A percentile compares a stretch with the other conserved stretches of the same genome.
Conservation (phyloP, 768 basidiomycete species). For the Xerocomellus dryophilus region DNA sequence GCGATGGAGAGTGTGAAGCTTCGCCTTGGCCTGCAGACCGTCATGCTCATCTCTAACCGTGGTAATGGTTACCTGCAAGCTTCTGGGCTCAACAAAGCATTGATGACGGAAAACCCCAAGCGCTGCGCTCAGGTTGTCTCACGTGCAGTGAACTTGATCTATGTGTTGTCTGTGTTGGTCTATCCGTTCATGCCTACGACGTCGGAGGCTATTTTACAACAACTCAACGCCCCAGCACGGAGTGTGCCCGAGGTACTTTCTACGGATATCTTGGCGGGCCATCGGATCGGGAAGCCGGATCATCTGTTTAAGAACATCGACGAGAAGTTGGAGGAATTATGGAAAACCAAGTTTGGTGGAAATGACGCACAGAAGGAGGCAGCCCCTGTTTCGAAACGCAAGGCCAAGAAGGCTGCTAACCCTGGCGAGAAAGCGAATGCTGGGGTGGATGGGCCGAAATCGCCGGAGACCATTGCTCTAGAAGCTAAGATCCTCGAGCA, state of each 20-base stretch:
- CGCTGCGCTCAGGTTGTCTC: slow-evolving; percentile 90
- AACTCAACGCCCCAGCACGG: slow-evolving; percentile 88
- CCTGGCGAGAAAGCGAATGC: slow-evolving; percentile 46
- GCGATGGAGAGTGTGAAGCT: slow-evolving; percentile 92
- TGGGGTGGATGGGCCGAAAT: slow-evolving; percentile 53
- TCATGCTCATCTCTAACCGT: slow-evolving; percentile 85
- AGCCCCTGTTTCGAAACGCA: slow-evolving; percentile 46
- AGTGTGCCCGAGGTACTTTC: slow-evolving; percentile 68
- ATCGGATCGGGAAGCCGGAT: slow-evolving; percentile 79
- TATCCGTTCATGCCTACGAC: slow-evolving; percentile 98
- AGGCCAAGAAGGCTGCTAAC: slow-evolving; percentile 52
- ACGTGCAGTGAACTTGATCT: slow-evolving; percentile 90
- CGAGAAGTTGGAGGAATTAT: slow-evolving; percentile 81
- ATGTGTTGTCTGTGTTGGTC: slow-evolving; percentile 76
- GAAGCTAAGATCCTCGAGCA: slow-evolving; percentile 77
- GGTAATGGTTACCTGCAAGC: slow-evolving; percentile 96
- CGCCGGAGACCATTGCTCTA: slow-evolving; percentile 66
- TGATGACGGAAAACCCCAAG: slow-evolving; percentile 75
- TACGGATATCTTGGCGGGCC: slow-evolving; percentile 84
- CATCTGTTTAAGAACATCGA: slow-evolving; percentile 95
- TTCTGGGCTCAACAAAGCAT: slow-evolving; percentile 84
- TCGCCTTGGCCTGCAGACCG: slow-evolving; percentile 78
- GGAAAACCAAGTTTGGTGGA: slow-evolving; percentile 80
- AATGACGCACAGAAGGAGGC: slow-evolving; percentile 41
- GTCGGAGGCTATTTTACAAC: slow-evolving; percentile 71